phyloP scores from a whole-genome alignment of 257 asterid species.

The Galeopsis tetrahit region DNA sequence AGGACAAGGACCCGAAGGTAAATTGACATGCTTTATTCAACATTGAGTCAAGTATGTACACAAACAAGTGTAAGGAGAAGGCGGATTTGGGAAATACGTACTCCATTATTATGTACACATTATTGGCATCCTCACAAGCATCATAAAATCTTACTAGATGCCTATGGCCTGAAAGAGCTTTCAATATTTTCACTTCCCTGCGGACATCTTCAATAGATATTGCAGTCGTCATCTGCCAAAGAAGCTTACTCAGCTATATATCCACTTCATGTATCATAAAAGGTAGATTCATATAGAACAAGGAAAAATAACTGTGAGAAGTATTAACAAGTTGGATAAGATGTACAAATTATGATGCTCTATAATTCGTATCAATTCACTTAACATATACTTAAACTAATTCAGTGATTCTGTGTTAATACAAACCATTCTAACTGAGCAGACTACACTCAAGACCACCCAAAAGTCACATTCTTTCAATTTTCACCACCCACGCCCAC shows the following conservation, averaged over 20 bases:
- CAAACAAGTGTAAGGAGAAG: conserved; percentile 29
- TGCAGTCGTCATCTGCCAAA: conserved; percentile 92
- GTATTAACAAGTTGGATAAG: neutral
- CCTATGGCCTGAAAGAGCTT: conserved; percentile 90
- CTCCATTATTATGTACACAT: conserved; percentile 95
- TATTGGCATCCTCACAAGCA: conserved; percentile 93
- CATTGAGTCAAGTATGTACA: conserved; percentile 9
- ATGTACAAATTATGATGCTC: neutral
- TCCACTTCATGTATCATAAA: conserved; percentile 19
- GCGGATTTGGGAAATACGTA: conserved; percentile 53
- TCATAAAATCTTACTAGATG: conserved; percentile 87
- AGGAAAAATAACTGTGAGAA: conserved; percentile 23
- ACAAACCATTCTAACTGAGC: conserved; percentile 10
- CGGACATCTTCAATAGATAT: conserved; percentile 95
- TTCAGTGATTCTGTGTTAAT: neutral
- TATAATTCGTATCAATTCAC: conserved; percentile 9
- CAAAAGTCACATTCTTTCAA: conserved; percentile 6
- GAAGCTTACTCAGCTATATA: conserved; percentile 36
- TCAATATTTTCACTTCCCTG: conserved; percentile 93
- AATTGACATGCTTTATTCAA: neutral
- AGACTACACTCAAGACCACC: conserved; percentile 1
- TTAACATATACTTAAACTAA: neutral
- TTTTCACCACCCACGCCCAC: conserved; percentile 10
- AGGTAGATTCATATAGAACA: neutral
- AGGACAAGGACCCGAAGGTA: conserved; percentile 4